phyloP scores from a whole-genome alignment of 352 stramenopile genomes.

The Halophytophthora batemanensis region DNA sequence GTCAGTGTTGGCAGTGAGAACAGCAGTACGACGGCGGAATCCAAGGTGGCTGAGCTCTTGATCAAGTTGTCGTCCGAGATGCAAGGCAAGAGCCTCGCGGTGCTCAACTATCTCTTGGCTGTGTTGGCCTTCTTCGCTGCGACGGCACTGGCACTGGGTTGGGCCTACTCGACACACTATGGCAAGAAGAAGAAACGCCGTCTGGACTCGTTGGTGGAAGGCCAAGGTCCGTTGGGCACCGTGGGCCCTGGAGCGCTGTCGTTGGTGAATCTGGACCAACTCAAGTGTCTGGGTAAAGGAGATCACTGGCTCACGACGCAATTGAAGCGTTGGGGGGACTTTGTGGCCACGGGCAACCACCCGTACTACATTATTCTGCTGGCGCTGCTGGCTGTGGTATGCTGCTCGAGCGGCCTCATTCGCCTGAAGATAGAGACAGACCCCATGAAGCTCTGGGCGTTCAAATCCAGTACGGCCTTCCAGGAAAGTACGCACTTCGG shows the following conservation, averaged over 20 bases:
- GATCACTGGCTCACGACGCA: conserved; percentile 33
- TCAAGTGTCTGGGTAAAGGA: conserved; percentile 27
- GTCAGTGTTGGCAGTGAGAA: too few species aligned
- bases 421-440: conserved; percentile 47
- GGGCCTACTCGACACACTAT: conserved; percentile 39
- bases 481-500: conserved; percentile 45
- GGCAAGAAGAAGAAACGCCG: conserved; percentile 29
- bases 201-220: conserved; percentile 24
- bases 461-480: conserved; percentile 36
- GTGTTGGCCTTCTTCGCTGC: conserved; percentile 44
- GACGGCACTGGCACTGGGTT: conserved; percentile 36
- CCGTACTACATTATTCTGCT: conserved; percentile 44
- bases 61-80: conserved; percentile 41
- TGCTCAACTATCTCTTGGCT: conserved; percentile 55
- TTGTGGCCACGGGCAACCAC: conserved; percentile 43
- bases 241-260: conserved; percentile 15
- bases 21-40: conserved; percentile 1
- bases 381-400: conserved; percentile 34
- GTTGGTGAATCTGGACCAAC: conserved; percentile 21
- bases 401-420: conserved; percentile 37
- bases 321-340: conserved; percentile 46
- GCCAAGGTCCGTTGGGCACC: conserved; percentile 7
- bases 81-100: conserved; percentile 30
- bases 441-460: conserved; percentile 54
- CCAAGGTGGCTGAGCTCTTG: conserved; percentile 40